phyloP scores from a whole-genome alignment of 306 rosid genomes.

The Prunus davidiana region DNA sequence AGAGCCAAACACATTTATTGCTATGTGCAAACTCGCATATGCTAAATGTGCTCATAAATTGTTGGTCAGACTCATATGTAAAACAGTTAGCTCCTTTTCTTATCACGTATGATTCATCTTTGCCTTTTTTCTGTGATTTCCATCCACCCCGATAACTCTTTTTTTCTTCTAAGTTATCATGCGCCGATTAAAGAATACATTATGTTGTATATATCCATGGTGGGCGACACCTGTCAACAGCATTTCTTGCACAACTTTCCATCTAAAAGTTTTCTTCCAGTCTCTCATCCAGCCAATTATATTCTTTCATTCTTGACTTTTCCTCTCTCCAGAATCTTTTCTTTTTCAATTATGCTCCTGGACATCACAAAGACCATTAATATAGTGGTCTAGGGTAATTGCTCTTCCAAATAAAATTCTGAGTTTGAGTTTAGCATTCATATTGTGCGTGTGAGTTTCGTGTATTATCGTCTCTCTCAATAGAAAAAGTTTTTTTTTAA shows the following conservation, averaged over 20 bases:
- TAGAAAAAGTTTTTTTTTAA: rapidly evolving
- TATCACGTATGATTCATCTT: neutral
- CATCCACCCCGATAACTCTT: neutral
- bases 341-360: slow-evolving; percentile 1
- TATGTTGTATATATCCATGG: neutral
- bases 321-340: slow-evolving; percentile 34
- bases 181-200: neutral
- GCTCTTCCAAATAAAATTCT: rapidly evolving
- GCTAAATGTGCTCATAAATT: neutral
- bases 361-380: neutral
- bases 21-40: neutral
- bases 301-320: slow-evolving; percentile 41
- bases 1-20: too few relatives aligned
- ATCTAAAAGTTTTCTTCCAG: slow-evolving; percentile 4
- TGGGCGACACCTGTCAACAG: neutral
- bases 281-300: slow-evolving; percentile 25
- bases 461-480: too few relatives aligned
- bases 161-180: neutral
- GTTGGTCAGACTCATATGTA: too few relatives aligned
- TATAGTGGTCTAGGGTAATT: too few relatives aligned
- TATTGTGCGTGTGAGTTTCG: too few relatives aligned
- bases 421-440: rapidly evolving
- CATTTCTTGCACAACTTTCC: slow-evolving; percentile 15
- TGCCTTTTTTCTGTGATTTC: neutral
- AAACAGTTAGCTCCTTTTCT: neutral